These are phyloP conservation scores for Apiospora koreana DNA, from an alignment of 2,329 filamentous ascomycete species.

Conservation along the genomic window DNA sequence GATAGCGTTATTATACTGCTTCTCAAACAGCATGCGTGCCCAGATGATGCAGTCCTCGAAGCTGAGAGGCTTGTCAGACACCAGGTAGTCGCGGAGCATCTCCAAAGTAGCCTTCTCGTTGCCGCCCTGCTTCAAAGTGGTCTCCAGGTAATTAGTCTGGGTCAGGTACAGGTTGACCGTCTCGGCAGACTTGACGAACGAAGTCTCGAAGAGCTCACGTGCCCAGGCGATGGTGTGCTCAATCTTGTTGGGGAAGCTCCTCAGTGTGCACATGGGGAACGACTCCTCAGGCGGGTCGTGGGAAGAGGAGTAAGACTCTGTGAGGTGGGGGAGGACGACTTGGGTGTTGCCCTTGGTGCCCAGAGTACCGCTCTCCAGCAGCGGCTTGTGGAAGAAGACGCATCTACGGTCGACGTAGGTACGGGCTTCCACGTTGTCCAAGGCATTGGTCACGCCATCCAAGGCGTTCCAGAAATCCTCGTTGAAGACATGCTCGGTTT, in stretches of 20 bases:
- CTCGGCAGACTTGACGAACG: slow-evolving; percentile 91
- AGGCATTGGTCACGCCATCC: slow-evolving; percentile 92
- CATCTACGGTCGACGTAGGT: slow-evolving; percentile 96
- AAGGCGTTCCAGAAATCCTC: slow-evolving; percentile 87
- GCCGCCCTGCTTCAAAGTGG: slow-evolving; percentile 86
- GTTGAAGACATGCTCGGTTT: slow-evolving; percentile 93
- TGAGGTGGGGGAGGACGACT: slow-evolving; percentile 86
- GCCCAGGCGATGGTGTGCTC: slow-evolving; percentile 99
- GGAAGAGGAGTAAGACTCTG: slow-evolving; percentile 95
- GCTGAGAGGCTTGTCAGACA: slow-evolving; percentile 85
- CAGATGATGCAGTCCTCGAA: slow-evolving; percentile 97
- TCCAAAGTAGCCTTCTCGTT: slow-evolving; percentile 94
- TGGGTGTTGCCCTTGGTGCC: slow-evolving; percentile 99
- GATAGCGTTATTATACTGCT: slow-evolving; percentile 95
- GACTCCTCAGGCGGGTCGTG: slow-evolving; percentile 98
- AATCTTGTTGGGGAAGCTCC: slow-evolving; percentile 97
- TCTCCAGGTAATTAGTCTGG: slow-evolving; percentile 86
- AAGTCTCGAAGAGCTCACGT: slow-evolving; percentile 91
- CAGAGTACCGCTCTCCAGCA: slow-evolving; percentile 96
- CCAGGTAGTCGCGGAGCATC: slow-evolving; percentile 85
- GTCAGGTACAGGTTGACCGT: slow-evolving; percentile 92
- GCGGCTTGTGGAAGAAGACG: slow-evolving; percentile 96
- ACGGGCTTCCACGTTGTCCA: slow-evolving; percentile 96
- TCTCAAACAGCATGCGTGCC: slow-evolving; percentile 92
- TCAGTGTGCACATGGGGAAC: slow-evolving; percentile 97